Evolutionary conservation across 106 monocot genomes (phyloP).

Genomic region (Cymbidium sinense): DNA sequence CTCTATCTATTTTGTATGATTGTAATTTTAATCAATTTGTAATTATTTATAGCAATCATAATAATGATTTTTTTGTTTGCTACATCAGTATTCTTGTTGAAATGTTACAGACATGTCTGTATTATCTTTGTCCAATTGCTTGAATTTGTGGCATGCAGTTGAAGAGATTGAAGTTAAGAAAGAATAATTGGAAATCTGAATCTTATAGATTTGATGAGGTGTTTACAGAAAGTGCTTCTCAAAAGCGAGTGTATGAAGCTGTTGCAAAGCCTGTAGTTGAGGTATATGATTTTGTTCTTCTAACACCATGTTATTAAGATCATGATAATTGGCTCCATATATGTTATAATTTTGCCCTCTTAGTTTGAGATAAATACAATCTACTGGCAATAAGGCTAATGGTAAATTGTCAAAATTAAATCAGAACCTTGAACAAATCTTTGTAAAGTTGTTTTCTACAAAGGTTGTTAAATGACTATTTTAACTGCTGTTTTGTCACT

Average conservation of each 20-base stretch:
- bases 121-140: background rate
- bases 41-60: background rate
- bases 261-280: slow-evolving; percentile 84
- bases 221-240: slow-evolving; percentile 67
- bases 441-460: too few species aligned
- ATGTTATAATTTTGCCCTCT: background rate
- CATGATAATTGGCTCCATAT: background rate
- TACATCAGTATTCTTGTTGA: slow-evolving; percentile 3
- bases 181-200: slow-evolving; percentile 82
- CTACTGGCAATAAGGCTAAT: background rate
- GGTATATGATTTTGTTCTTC: slow-evolving; percentile 26
- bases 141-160: slow-evolving; percentile 34
- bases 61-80: background rate
- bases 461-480: too few species aligned
- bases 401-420: background rate
- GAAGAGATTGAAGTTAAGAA: slow-evolving; percentile 64
- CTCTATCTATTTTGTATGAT: background rate
- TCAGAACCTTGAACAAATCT: too few species aligned
- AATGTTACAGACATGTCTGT: background rate
- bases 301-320: background rate
- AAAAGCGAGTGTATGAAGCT: slow-evolving; percentile 68
- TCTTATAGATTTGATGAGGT: slow-evolving; percentile 78
- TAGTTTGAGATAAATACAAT: background rate
- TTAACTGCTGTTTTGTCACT: too few species aligned
- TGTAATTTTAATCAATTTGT: background rate